These are phyloP conservation scores for Metrosideros polymorpha DNA, from an alignment of 441 rosid species.

Conservation along the genomic window DNA sequence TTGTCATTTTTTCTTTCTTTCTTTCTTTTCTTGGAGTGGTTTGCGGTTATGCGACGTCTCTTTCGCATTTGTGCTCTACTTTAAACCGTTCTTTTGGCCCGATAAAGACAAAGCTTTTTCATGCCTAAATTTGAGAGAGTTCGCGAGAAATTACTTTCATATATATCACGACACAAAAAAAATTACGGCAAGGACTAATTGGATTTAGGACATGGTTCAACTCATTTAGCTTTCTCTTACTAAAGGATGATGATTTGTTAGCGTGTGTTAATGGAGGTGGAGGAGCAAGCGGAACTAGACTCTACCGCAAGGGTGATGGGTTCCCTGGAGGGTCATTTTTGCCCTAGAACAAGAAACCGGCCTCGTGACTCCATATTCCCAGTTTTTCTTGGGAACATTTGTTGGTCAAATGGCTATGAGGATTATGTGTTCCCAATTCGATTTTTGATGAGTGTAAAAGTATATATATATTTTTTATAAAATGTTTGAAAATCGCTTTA, in stretches of 20 bases:
- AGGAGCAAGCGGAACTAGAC: background rate
- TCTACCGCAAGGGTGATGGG: background rate
- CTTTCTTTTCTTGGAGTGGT: background rate
- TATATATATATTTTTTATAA: background rate
- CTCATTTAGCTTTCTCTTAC: background rate
- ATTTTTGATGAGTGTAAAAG: background rate
- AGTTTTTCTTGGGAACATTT: background rate
- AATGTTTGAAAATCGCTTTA: background rate
- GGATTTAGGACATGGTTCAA: background rate
- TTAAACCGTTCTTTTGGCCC: background rate
- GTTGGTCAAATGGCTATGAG: background rate
- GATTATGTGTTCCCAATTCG: background rate
- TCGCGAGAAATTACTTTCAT: background rate
- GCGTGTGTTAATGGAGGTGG: background rate
- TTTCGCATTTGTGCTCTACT: background rate
- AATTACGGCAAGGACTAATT: background rate
- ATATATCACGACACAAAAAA: no score
- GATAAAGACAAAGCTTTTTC: background rate
- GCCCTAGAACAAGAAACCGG: background rate
- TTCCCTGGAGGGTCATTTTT: background rate
- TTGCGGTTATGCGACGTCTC: rapidly evolving
- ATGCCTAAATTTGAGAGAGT: background rate
- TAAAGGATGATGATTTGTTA: background rate
- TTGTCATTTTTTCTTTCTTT: background rate
- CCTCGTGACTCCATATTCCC: background rate